Evolutionary conservation across 2,329 filamentous ascomycete species (phyloP).

Genomic region (Sordariomycetes sp.): DNA sequence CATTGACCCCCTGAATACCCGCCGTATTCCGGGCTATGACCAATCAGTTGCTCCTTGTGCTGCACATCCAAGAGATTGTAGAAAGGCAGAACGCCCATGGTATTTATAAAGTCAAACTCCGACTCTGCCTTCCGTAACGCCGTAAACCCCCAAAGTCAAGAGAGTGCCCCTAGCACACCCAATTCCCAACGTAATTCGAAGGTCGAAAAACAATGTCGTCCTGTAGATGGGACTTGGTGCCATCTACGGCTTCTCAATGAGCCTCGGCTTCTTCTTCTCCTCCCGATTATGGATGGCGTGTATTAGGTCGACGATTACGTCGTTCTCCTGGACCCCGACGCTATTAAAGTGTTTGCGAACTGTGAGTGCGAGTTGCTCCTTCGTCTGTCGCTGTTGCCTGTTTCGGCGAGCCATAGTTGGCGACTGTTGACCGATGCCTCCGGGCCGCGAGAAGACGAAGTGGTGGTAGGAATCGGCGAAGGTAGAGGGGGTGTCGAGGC

Average conservation of each 20-base stretch:
- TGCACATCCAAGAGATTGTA: not conserved
- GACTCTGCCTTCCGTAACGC: not conserved
- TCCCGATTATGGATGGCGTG: conserved; percentile 48
- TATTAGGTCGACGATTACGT: conserved; percentile 70
- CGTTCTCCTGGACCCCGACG: conserved; percentile 68
- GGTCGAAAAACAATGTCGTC: not conserved
- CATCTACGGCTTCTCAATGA: conserved; percentile 6
- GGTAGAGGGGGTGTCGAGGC: conserved; percentile 58
- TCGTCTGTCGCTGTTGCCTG: conserved; percentile 51
- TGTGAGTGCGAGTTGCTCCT: conserved; percentile 59
- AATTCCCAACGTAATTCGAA: not conserved
- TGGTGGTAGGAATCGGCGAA: conserved; percentile 56
- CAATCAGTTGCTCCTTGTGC: not conserved
- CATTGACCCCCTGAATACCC: not conserved
- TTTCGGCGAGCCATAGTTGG: conserved; percentile 58
- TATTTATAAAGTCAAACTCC: not conserved
- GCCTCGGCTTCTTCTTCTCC: not conserved
- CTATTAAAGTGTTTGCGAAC: conserved; percentile 80
- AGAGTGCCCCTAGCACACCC: not conserved
- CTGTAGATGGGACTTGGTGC: not conserved
- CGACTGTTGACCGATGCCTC: conserved; percentile 59
- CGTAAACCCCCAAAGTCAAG: not conserved
- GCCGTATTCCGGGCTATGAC: not conserved
- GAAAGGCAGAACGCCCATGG: not conserved
- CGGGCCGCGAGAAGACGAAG: conserved; percentile 48